Base-by-base conservation (phyloP, 345 rosid species). In the Brassica incana region DNA sequence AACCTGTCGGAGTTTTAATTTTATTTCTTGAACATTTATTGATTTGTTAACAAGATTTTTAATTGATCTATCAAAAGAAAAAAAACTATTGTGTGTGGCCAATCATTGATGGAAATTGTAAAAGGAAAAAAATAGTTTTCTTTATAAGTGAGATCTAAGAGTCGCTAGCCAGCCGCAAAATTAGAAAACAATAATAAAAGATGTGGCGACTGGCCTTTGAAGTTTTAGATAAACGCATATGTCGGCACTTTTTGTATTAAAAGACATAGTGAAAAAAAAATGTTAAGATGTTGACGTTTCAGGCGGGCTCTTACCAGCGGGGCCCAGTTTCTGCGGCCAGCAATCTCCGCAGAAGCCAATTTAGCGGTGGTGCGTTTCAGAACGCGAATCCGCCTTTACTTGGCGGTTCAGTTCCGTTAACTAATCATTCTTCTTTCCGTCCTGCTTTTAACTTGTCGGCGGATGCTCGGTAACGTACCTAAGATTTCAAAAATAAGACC, bases 401-500 rank as follows among this genome's bases (percentile, higher is more conserved):
- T 5, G 83, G 83, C 14, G 79, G 83, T 10, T 73, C 82, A 54
- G 38, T 69, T 80, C 83, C 79, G 0, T 63, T 80, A 12, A 20
- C 81, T 63, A 69, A 63, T 69, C 79, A 52, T 74, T 40, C 78
- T 50, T 50, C 66, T 8, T 33, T 68, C 61, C 73, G 23, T 48
- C 72, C 72, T 48, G 14, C 61, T 10, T 45, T 14, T 16, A 69
- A 69, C 32, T 45, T 38, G 18, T 48, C 61, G 3, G 61, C 61
- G 7, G 68, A 9, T 72, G 68, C 82, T 40, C 63, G 82, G 82
- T 79, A 78, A 52, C 61, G 9, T 54, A 15, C 25, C 25, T 7
- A 16, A 54, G 25, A 54, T 54, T 54, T 16, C 9, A 54, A 54
- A 50, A 50, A 54, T 54, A 54, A 15, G 60, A 54, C 8, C 58